phyloP scores from a whole-genome alignment of 331 rosid species.

The Rhamnella rubrinervis region DNA sequence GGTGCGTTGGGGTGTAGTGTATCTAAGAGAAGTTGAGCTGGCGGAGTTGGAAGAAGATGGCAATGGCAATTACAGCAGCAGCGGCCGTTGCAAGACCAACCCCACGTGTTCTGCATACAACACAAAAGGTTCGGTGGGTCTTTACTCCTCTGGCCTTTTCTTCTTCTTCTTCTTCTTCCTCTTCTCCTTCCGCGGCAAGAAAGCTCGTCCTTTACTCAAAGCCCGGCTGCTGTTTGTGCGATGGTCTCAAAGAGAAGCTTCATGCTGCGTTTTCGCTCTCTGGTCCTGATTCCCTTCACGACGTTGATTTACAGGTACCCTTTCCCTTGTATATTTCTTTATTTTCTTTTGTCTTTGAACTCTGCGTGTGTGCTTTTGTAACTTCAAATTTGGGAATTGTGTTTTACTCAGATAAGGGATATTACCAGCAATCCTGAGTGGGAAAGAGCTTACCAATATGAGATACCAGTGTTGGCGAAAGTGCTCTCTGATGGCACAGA shows the following conservation, averaged over 20 bases:
- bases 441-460: constrained; percentile 87
- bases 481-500: constrained; percentile 81
- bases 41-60: neutral
- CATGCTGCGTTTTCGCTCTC: constrained; percentile 66
- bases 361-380: neutral
- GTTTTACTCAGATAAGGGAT: constrained; percentile 64
- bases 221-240: constrained; percentile 97
- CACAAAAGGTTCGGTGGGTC: constrained; percentile 30
- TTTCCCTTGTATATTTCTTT: neutral
- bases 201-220: constrained; percentile 83
- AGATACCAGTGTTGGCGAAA: constrained; percentile 87
- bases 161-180: constrained; percentile 44
- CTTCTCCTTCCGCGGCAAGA: constrained; percentile 38
- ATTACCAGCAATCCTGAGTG: constrained; percentile 75
- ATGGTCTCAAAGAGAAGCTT: constrained; percentile 95
- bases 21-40: neutral
- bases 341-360: neutral
- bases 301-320: constrained; percentile 59
- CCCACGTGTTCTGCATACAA: constrained; percentile 21
- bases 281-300: constrained; percentile 68
- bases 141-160: constrained; percentile 37
- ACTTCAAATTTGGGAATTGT: constrained; percentile 8
- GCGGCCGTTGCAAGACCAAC: constrained; percentile 39
- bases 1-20: neutral
- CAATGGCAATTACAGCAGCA: constrained; percentile 33